phyloP scores from a whole-genome alignment of 78 protist species.

The Cavenderia fasciculata region DNA sequence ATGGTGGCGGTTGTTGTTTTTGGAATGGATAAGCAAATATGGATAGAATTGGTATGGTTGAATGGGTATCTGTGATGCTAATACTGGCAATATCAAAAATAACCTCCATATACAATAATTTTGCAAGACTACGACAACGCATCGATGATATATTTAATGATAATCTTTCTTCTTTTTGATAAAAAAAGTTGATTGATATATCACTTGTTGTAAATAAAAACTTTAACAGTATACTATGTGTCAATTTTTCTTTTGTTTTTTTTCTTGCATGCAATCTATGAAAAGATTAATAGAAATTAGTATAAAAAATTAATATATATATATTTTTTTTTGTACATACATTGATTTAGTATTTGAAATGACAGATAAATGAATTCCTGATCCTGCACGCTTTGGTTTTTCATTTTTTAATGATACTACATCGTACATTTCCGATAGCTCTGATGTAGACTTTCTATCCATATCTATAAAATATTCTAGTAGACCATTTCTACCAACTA shows the following conservation, averaged over 20 bases:
- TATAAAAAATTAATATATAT: too few relatives aligned
- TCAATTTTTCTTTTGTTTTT: constrained; percentile 45
- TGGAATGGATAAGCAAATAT: constrained; percentile 26
- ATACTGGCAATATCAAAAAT: constrained; percentile 18
- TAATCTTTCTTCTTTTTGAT: background rate
- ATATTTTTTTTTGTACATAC: too few relatives aligned
- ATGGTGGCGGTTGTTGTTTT: too few relatives aligned
- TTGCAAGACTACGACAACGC: constrained; percentile 46
- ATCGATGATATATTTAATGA: background rate
- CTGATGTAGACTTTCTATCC: constrained; percentile 27
- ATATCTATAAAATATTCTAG: constrained; percentile 36
- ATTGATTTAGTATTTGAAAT: constrained; percentile 47
- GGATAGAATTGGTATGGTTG: constrained; percentile 27
- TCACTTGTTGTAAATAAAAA: constrained; percentile 21
- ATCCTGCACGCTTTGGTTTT: background rate
- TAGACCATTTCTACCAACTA: constrained; percentile 56
- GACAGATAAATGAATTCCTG: constrained; percentile 7
- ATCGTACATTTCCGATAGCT: constrained; percentile 55
- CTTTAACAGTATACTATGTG: constrained; percentile 11
- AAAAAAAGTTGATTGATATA: constrained; percentile 12
- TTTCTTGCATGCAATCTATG: constrained; percentile 2
- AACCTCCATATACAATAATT: constrained; percentile 48
- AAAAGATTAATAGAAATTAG: too few relatives aligned
- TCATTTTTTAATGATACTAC: constrained; percentile 2
- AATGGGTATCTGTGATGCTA: constrained; percentile 38